Conservation (phyloP, 129 eudicot genomes). For the Silybum marianum region DNA sequence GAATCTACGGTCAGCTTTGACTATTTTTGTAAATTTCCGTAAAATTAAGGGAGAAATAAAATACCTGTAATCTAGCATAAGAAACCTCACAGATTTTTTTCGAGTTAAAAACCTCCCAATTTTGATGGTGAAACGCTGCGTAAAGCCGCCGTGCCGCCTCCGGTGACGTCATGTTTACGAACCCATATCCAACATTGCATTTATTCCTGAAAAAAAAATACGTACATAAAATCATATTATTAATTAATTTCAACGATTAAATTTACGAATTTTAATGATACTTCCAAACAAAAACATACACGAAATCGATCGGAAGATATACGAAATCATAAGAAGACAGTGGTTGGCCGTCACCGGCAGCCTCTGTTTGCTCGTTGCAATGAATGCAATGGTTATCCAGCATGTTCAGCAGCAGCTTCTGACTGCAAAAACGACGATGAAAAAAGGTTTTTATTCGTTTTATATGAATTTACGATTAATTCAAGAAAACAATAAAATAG, state of each 20-base stretch:
- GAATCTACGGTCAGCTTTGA: too few species aligned
- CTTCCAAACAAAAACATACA: conserved; percentile 32
- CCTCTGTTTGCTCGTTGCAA: conserved; percentile 74
- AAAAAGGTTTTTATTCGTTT: not conserved
- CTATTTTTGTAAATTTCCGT: too few species aligned
- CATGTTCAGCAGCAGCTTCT: conserved; percentile 87
- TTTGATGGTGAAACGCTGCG: conserved; percentile 75
- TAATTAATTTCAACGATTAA: not conserved
- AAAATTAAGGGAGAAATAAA: not conserved
- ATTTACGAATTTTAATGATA: not conserved
- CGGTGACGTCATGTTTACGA: conserved; percentile 94
- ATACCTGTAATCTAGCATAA: conserved; percentile 89
- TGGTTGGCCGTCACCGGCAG: conserved; percentile 53
- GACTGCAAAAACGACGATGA: conserved; percentile 38
- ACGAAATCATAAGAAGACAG: conserved; percentile 86
- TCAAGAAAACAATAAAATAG: not conserved
- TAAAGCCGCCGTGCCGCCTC: conserved; percentile 79
- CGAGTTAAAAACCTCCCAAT: conserved; percentile 97
- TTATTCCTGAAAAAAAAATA: conserved; percentile 58
- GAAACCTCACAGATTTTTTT: conserved; percentile 90
- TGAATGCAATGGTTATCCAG: conserved; percentile 97
- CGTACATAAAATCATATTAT: not conserved
- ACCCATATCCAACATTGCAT: conserved; percentile 97
- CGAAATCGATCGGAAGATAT: conserved; percentile 93
- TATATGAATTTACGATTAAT: not conserved